Evolutionary conservation across 306 rosid species (phyloP), one percentile per base, ranked within the genome.

Genomic region (Vicia faba): DNA sequence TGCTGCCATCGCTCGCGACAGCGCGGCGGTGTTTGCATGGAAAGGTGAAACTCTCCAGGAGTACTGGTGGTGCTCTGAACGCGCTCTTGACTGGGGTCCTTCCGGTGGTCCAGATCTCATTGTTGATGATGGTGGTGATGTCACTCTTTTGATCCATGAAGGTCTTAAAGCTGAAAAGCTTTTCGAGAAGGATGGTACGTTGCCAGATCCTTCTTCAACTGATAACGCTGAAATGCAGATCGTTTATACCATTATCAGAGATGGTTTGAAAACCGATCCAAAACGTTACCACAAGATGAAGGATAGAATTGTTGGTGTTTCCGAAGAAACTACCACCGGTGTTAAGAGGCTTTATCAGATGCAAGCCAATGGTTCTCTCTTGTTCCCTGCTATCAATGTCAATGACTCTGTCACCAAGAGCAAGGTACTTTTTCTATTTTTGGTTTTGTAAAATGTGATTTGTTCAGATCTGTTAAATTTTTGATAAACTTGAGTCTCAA

Each of bases 31-130:
- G 1, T 93, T 93, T 66, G 98, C 98, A 23, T 93, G 98, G 97
- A 93, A 89, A 74, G 98, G 98, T 0, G 98, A 93, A 79, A 93
- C 97, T 12, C 89, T 93, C 6, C 97, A 88, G 80, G 98, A 93
- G 78, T 89, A 89, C 74, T 89, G 98, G 98, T 93, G 98, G 98
- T 89, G 98, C 79, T 86, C 98, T 0, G 98, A 93, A 84, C 79
- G 96, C 0, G 79, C 98, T 1, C 86, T 93, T 4, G 96, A 93
- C 49, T 93, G 98, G 98, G 96, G 98, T 13, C 84, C 98, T 0
- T 73, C 61, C 0, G 98, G 97, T 0, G 98, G 98, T 0, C 98
- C 98, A 0, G 98, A 93, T 54, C 95, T 93, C 36, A 88, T 93
- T 40, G 98, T 93, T 3, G 98, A 93, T 5, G 98, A 93, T 7